Evolutionary conservation across 1,284 basidiomycete species (phyloP).

Genomic region (Trametes polyzona): DNA sequence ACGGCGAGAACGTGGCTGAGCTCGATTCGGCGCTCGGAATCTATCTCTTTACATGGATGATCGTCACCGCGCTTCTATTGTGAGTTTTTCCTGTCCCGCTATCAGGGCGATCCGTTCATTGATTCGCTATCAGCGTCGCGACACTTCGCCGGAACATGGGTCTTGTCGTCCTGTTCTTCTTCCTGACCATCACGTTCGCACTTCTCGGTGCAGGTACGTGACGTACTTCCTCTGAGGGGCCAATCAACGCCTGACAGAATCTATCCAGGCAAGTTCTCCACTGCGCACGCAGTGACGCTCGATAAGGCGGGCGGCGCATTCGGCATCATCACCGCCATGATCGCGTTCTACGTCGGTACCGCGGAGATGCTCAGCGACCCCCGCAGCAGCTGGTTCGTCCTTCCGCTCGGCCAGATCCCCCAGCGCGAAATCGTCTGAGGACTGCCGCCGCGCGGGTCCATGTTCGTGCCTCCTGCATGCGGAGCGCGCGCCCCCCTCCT

Average conservation of each 20-base stretch:
- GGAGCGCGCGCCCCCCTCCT: neutral
- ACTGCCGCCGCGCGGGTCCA: neutral
- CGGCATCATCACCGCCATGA: constrained; percentile 68
- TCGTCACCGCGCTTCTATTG: constrained; percentile 69
- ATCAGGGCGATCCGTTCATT: neutral
- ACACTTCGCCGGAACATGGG: constrained; percentile 68
- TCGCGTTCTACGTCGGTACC: constrained; percentile 73
- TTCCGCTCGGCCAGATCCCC: constrained; percentile 52
- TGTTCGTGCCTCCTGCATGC: neutral
- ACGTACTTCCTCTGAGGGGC: neutral
- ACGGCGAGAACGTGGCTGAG: constrained; percentile 44
- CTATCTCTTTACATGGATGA: constrained; percentile 72
- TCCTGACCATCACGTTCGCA: constrained; percentile 69
- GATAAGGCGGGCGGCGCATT: constrained; percentile 74
- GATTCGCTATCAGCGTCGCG: constrained; percentile 50
- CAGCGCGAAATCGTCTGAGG: constrained; percentile 27
- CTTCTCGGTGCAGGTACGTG: constrained; percentile 54
- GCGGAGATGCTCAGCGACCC: constrained; percentile 57
- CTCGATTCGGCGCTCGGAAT: constrained; percentile 65
- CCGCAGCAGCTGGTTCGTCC: constrained; percentile 51
- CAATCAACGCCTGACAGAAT: neutral
- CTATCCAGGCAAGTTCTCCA: constrained; percentile 26
- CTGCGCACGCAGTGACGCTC: constrained; percentile 20
- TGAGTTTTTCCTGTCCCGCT: constrained; percentile 37
- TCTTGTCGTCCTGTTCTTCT: constrained; percentile 73